Base-by-base conservation (phyloP, 352 stramenopile genomes). In the Globisporangium barbulae region DNA sequence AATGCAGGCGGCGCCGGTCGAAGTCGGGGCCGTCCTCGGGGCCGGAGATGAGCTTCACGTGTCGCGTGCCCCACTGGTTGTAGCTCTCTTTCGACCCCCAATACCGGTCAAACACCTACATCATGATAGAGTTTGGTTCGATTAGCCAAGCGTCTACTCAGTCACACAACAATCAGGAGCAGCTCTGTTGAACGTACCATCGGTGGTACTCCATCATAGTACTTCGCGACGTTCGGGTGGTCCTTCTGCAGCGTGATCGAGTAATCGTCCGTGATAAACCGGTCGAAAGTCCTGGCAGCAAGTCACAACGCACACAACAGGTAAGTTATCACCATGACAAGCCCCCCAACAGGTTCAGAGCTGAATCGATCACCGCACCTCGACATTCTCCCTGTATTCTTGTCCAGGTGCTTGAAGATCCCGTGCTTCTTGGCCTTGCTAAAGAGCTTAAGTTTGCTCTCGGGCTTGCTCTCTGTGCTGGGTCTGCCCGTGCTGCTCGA, bases 51-150 rank as follows among this genome's bases (percentile, higher is more conserved):
- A 73, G 65, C 58, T 78, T 71, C 53, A 81, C 73, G 63, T 86
- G 77, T 45, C 71, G 67, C 35, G 65, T 67, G 3, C 81, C 79
- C 82, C 85, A 91, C 44, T 88, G 75, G 30, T 70, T 75, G 56
- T 86, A 79, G 59, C 75, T 85, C 22, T 79, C 74, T n/a, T 67
- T 74, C 33, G 77, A 85, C 2, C 82, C 77, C 83, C 83, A 95
- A 63, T 95, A 94, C 10, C 66, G 59, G 30, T 84, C 77, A 45
- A 82, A 68, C 2, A 84, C 57, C 35, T 74, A 53, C 37, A 21
- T 25, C 21, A 28, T 63, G 39, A n/a, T 21, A 33, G 9, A 42
- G 17, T 41, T 56, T 28, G 19, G 10, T 28, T 45, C n/a, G 1
- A 10, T 45, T 42, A 58, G 31, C 52, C 25, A 21, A 44, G 12